Evolutionary conservation across 768 basidiomycete genomes (phyloP), one percentile per base, ranked within the genome.

Genomic region (Auriculariales sp.): DNA sequence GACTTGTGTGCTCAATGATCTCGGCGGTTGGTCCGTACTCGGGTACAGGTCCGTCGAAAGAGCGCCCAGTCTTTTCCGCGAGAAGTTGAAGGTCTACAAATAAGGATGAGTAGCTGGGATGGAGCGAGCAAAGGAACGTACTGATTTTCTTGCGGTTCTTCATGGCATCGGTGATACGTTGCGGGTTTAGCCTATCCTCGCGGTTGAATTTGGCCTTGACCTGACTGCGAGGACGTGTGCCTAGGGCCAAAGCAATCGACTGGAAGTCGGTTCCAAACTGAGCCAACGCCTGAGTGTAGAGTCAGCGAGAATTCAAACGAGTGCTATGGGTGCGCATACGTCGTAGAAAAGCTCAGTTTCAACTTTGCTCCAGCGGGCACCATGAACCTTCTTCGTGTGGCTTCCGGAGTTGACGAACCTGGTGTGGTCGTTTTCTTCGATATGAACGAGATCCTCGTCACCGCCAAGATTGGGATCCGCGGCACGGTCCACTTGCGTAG

Each of bases 181-280:
- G 73, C 27, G 79, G 72, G 61, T 92, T 82, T 61, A 76, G 78
- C 66, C 75, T 86, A 61, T 92, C 90, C 62, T 94, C 92, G 0
- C 79, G 73, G 58, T 88, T 92, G 69, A 91, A 94, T 60, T 94
- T 94, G 63, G 87, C 84, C 65, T 89, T 91, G 63, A 92, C 90
- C 25, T 90, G 81, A 59, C 84, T 88, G 17, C 91, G 74, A 58
- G 89, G 85, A 14, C 91, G 81, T 15, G 83, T 81, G 32, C 88
- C 87, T 17, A 94, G 71, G 11, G 91, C 72, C 56, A 80, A 81
- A 2, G 91, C 85, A 53, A 94, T 91, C 34, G 93, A 73, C 61
- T 93, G 90, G 58, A 93, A 94, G 57, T 93, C 91, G 62, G 91
- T 86, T 28, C 89, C 89, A 56, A 89, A 91, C 60, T 91, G 89